Conservation (phyloP, 352 stramenopile genomes). For the Globisporangium okanoganense region DNA sequence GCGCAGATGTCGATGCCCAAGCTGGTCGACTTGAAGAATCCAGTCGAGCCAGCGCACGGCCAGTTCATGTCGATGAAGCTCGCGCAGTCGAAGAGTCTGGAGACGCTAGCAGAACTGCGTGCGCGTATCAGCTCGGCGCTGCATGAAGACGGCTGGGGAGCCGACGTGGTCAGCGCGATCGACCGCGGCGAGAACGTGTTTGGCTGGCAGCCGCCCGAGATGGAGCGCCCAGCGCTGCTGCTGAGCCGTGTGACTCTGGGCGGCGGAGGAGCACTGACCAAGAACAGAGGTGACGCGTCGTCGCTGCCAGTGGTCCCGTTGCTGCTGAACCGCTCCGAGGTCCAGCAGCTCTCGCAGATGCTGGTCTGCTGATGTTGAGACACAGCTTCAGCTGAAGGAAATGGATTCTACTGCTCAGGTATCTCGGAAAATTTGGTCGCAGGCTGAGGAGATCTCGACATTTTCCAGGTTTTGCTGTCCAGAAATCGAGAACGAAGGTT, state of each 20-base stretch:
- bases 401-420: neutral
- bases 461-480: neutral
- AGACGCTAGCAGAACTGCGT: constrained; percentile 39
- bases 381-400: neutral
- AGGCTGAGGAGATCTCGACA: neutral
- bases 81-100: constrained; percentile 33
- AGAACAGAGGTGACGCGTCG: neutral
- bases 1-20: constrained; percentile 62
- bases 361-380: constrained; percentile 35
- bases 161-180: constrained; percentile 59
- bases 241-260: constrained; percentile 55
- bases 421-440: neutral
- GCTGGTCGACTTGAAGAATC: constrained; percentile 51
- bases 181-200: constrained; percentile 60
- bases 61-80: constrained; percentile 56
- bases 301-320: constrained; percentile 22
- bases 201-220: constrained; percentile 70
- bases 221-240: constrained; percentile 59
- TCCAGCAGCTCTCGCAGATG: constrained; percentile 37
- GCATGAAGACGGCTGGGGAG: constrained; percentile 49
- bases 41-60: constrained; percentile 22
- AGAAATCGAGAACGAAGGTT: constrained; percentile 1
- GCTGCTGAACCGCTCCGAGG: constrained; percentile 42
- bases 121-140: constrained; percentile 36
- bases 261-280: neutral